phyloP scores from a whole-genome alignment of 257 asterid species.

The Capsicum baccatum region DNA sequence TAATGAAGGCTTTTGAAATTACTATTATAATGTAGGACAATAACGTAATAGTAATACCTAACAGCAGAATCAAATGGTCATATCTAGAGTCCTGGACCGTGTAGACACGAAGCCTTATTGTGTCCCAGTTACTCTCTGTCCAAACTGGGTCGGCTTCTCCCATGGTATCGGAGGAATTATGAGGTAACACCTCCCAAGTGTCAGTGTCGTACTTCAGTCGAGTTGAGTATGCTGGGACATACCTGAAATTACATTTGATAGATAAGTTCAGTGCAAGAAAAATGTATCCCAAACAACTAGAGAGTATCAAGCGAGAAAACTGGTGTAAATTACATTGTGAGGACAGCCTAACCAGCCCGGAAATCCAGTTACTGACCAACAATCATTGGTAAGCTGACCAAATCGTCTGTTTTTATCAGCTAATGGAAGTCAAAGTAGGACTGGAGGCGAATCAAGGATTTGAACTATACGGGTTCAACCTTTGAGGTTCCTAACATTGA shows the following conservation, averaged over 20 bases:
- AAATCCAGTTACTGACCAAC: neutral
- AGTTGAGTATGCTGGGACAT: slow-evolving; percentile 91
- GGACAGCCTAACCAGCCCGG: neutral
- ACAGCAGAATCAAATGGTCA: slow-evolving; percentile 63
- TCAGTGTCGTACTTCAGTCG: slow-evolving; percentile 73
- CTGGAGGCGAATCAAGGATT: neutral
- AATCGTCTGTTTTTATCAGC: slow-evolving; percentile 16
- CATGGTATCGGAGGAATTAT: slow-evolving; percentile 62
- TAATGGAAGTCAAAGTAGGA: slow-evolving; percentile 19
- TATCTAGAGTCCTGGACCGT: slow-evolving; percentile 58
- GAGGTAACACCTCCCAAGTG: slow-evolving; percentile 68
- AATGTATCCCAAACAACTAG: neutral
- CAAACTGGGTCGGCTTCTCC: slow-evolving; percentile 73
- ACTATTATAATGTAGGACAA: slow-evolving; percentile 59
- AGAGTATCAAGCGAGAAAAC: neutral
- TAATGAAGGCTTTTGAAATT: slow-evolving; percentile 64
- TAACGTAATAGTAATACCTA: slow-evolving; percentile 68
- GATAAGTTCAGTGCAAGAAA: neutral
- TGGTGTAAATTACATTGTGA: neutral
- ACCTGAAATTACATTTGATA: slow-evolving; percentile 52
- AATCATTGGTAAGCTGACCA: neutral
- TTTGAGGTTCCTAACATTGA: neutral
- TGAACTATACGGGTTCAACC: neutral
- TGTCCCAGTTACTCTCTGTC: slow-evolving; percentile 98
- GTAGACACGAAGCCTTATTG: slow-evolving; percentile 63